Evolutionary conservation across 176 grass and related monocot species (phyloP).

Genomic region (Aegilops umbellulata): DNA sequence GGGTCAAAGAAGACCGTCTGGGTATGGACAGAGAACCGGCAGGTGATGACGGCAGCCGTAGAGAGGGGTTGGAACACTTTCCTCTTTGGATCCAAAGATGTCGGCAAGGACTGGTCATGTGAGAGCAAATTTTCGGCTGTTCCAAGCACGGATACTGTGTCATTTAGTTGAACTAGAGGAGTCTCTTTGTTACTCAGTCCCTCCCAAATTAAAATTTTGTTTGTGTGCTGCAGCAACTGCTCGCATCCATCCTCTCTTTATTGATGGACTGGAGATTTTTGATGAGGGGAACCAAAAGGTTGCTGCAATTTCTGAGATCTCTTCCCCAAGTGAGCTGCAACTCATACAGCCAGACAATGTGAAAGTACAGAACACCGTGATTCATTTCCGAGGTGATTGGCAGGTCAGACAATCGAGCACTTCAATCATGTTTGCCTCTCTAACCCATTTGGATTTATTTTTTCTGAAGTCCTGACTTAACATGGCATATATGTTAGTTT

Average conservation of each 20-base stretch:
- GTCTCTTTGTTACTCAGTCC: neutral
- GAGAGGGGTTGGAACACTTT: constrained; percentile 96
- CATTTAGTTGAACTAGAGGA: neutral
- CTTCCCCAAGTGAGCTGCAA: constrained; percentile 67
- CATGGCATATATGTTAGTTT: neutral
- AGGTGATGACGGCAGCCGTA: constrained; percentile 78
- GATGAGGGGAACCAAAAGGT: constrained; percentile 50
- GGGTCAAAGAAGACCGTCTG: constrained; percentile 69
- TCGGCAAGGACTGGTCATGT: constrained; percentile 85
- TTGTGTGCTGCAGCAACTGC: constrained; percentile 55
- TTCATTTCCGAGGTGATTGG: constrained; percentile 76
- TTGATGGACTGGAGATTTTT: constrained; percentile 53
- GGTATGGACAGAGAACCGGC: constrained; percentile 82
- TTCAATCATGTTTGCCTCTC: neutral
- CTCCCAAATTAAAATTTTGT: neutral
- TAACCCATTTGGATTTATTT: neutral
- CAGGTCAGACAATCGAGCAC: constrained; percentile 50
- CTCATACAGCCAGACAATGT: constrained; percentile 53
- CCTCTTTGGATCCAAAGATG: constrained; percentile 72
- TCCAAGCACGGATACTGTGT: neutral
- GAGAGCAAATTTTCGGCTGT: constrained; percentile 12
- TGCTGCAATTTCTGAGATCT: constrained; percentile 58
- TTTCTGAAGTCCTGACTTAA: neutral
- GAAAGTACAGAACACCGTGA: constrained; percentile 54
- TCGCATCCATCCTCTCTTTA: constrained; percentile 72